phyloP scores from a whole-genome alignment of 805 yeast genomes.

The Candida pseudofarinosa region DNA sequence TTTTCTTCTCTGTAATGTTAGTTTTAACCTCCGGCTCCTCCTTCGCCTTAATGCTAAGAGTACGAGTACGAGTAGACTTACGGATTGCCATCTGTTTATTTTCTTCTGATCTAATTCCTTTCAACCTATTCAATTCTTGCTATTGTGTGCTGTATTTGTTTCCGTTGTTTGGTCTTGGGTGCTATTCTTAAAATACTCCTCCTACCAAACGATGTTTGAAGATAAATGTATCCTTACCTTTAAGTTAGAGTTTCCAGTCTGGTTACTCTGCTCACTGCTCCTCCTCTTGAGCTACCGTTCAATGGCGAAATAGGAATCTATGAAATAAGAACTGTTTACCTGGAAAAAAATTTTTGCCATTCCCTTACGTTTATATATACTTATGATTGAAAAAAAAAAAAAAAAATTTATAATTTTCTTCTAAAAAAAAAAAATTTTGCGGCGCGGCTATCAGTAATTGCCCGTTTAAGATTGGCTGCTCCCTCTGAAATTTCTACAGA shows the following conservation, averaged over 20 bases:
- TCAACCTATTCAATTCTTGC: not conserved
- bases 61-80: conserved; percentile 29
- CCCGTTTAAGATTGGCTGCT: not conserved
- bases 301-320: not conserved
- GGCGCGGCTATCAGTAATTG: conserved; percentile 1
- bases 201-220: not conserved
- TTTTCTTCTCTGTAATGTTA: conserved; percentile 6
- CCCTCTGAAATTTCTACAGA: not conserved
- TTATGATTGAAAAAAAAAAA: not conserved
- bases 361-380: not conserved
- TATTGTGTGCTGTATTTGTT: too few relatives aligned
- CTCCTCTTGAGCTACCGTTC: not conserved
- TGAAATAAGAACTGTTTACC: not conserved
- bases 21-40: conserved; percentile 4
- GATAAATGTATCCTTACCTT: not conserved
- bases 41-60: conserved; percentile 18
- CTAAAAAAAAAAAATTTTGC: conserved; percentile 1
- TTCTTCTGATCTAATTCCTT: not conserved
- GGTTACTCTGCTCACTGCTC: not conserved
- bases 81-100: conserved; percentile 16
- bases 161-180: not conserved
- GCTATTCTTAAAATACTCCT: not conserved
- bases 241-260: not conserved
- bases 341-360: not conserved
- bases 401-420: too few relatives aligned